Conservation (phyloP, 306 rosid species). For the Neltuma alba region DNA sequence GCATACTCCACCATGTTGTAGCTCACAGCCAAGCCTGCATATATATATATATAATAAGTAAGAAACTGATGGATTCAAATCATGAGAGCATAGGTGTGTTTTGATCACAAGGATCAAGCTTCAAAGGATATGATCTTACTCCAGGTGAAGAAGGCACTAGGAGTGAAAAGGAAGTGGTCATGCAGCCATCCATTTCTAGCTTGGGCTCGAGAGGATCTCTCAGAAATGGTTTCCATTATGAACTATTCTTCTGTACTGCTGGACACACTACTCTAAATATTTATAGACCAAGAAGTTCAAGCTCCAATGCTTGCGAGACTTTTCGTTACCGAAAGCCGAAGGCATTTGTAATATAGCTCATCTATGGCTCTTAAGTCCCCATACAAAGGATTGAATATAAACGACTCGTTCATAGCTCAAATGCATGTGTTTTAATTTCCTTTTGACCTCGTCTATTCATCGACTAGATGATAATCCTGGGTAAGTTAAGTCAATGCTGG, state of each 20-base stretch:
- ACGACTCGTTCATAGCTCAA: no score
- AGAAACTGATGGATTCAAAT: background rate
- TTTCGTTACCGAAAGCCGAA: no score
- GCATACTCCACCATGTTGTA: constrained; percentile 16
- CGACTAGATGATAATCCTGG: no score
- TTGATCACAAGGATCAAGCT: background rate
- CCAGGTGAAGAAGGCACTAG: background rate
- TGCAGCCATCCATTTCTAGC: background rate
- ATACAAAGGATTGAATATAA: background rate
- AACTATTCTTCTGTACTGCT: background rate
- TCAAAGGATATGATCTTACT: background rate
- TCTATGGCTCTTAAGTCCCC: background rate
- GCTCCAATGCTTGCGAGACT: no score
- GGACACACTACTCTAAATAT: background rate
- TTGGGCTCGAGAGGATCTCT: background rate
- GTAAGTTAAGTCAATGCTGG: background rate
- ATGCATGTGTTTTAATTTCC: no score
- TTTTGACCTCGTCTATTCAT: no score
- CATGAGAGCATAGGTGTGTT: no score
- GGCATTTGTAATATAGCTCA: background rate
- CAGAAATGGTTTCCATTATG: background rate
- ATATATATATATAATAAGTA: background rate
- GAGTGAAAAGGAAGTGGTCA: background rate
- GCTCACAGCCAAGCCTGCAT: constrained; percentile 1
- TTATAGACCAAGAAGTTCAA: no score